Evolutionary conservation across 345 rosid genomes (phyloP).

Genomic region (Salix dunnii): DNA sequence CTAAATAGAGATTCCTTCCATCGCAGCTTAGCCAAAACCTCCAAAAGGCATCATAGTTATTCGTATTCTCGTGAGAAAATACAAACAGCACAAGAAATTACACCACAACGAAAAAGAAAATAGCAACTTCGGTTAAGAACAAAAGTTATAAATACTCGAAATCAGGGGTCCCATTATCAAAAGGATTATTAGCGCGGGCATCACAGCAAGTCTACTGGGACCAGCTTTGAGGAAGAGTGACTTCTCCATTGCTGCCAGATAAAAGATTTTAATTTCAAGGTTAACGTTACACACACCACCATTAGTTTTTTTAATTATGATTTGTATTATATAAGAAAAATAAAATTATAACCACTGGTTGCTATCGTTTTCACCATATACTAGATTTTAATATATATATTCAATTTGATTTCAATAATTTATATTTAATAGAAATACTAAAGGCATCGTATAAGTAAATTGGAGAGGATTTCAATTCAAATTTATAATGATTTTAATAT

Average conservation of each 20-base stretch:
- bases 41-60: constrained; percentile 5
- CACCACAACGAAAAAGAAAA: constrained; percentile 3
- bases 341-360: no score
- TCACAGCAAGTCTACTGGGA: constrained; percentile 15
- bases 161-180: constrained; percentile 24
- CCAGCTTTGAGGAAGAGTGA: constrained; percentile 24
- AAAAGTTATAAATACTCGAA: constrained; percentile 16
- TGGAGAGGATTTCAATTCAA: no score
- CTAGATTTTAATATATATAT: no score
- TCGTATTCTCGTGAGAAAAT: not conserved
- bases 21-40: not conserved
- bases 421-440: no score
- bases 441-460: no score
- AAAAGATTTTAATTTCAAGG: not conserved
- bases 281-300: no score
- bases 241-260: not conserved
- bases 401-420: no score
- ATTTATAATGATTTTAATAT: no score
- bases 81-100: not conserved
- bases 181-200: not conserved
- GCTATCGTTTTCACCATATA: no score
- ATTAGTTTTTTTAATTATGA: no score
- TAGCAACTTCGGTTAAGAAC: constrained; percentile 22
- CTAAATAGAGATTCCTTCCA: not conserved
- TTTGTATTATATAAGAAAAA: no score